A percentile compares a stretch with the other conserved stretches of the same genome.
phyloP scores from a whole-genome alignment of 495 filamentous ascomycete genomes.

The Hyaloscypha hepaticicola region DNA sequence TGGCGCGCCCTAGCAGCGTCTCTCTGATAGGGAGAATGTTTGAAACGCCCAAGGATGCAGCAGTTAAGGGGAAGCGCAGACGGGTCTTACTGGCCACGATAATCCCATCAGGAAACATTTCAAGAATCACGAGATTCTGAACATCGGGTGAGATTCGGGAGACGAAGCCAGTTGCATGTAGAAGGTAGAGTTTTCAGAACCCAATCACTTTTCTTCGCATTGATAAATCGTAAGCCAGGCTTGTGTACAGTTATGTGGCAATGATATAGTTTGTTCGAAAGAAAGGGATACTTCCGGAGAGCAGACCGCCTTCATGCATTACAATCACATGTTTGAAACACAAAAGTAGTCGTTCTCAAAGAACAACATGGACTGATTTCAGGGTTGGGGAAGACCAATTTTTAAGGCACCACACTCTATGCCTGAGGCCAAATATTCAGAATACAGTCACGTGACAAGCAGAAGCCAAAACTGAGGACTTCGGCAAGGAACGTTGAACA shows the following conservation, averaged over 20 bases:
- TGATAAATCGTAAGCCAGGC: background rate
- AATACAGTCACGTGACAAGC: constrained; percentile 1
- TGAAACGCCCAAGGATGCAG: constrained; percentile 13
- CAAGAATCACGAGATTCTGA: constrained; percentile 11
- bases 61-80: constrained; percentile 7
- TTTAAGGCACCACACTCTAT: background rate
- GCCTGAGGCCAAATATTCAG: background rate
- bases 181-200: background rate
- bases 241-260: background rate
- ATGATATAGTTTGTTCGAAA: no score
- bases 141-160: background rate
- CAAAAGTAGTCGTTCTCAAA: background rate
- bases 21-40: constrained; percentile 17
- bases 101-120: constrained; percentile 2
- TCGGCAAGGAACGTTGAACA: background rate
- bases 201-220: background rate
- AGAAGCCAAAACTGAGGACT: constrained; percentile 4
- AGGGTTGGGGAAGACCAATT: background rate
- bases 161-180: background rate
- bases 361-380: background rate
- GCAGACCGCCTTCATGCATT: background rate
- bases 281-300: background rate
- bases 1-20: background rate
- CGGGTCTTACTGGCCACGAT: constrained; percentile 1
- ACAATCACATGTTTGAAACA: background rate